Base-by-base conservation (phyloP, 768 basidiomycete genomes). In the Phlebiopsis gigantea region DNA sequence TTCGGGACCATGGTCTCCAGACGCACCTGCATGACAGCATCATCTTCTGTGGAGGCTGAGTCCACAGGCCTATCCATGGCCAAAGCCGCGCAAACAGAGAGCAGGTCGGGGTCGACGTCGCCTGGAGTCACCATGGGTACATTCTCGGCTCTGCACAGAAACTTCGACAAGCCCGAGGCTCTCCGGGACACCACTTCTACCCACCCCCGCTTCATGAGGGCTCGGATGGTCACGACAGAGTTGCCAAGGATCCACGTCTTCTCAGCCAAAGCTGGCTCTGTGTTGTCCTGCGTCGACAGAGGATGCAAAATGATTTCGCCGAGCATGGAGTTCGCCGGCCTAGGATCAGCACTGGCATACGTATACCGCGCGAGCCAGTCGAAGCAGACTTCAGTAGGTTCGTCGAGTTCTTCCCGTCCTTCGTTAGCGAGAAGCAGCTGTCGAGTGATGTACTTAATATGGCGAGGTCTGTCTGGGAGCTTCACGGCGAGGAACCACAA, bases 281-380 rank as follows among this genome's bases (percentile, higher is more conserved):
- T 55, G 4, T 62, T 56, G 41, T 69, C 63, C 0, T 75, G 55
- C 4, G 64, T 69, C 63, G 28, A 49, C 44, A 29, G 61, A 64
- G 31, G 55, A 47, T 48, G 71, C 71, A 87, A 85, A 50, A 96
- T 78, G 52, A 94, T 82, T 31, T 94, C 88, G 59, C 79, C 82
- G 54, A 98, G 78, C 50, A 87, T 77, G 0, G 91, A 92, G 29
- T 77, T 79, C 1, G 93, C 83, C 1, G 96, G 93, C 15, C 90
- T 83, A 1, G 96, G 95, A 66, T 97, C 94, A 15, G 93, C 93
- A 64, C 88, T 93, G 14, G 87, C 93, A 64, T 95, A 98, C 0
- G 96, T 88, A 68, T 97, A 97, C 17, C 97, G 80, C 9, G 93
- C 88, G 17, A 99, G 78, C 93, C 95, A 98, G 69, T 99, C 97